Evolutionary conservation across 176 grass and related monocot genomes (phyloP), one percentile per base, ranked within the genome.

Genomic region (Tuctoria greenei): DNA sequence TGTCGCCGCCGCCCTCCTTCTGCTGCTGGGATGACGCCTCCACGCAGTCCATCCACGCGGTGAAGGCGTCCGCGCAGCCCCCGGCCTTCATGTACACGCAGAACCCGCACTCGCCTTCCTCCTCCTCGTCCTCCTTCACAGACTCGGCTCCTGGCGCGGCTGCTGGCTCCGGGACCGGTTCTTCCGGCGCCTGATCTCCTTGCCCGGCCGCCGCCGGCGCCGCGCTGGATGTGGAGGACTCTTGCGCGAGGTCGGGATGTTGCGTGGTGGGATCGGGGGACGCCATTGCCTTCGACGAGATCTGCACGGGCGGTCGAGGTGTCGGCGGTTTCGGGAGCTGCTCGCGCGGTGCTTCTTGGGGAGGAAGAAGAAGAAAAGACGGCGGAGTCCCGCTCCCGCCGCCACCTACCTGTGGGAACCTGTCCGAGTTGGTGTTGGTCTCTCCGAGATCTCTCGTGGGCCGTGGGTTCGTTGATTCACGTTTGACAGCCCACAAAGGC

Each of bases 41-140:
- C 49, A 95, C 83, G 72, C 91, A 99, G 39, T 95, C 69, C 89
- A 92, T 85, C 91, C 95, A 94, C 39, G 87, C 82, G 55, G 84
- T 74, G 73, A 95, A 94, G 28, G 39, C 61, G 3, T 95, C 95
- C 80, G 79, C 82, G 91, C 91, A 95, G 0, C 87, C 95, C 15
- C 95, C 95, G 20, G 61, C 87, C 75, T 99, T 99, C 95, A 99
- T 99, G 82, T 78, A 99, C 44, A 99, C 24, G 87, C 95, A 99
- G 79, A 99, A 99, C 47, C 80, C 82, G 69, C 95, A 99, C 87
- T 99, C 95, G 8, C 49, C 89, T 61, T 90, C 91, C 18, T 93
- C 91, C 57, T 85, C 81, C 73, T 73, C 85, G 3, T 43, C 56
- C 45, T 14, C 69, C 28, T 12, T 21, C 60, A 26, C 69, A n/a